Evolutionary conservation across 768 basidiomycete genomes (phyloP).

Genomic region (Suillus bovinus): DNA sequence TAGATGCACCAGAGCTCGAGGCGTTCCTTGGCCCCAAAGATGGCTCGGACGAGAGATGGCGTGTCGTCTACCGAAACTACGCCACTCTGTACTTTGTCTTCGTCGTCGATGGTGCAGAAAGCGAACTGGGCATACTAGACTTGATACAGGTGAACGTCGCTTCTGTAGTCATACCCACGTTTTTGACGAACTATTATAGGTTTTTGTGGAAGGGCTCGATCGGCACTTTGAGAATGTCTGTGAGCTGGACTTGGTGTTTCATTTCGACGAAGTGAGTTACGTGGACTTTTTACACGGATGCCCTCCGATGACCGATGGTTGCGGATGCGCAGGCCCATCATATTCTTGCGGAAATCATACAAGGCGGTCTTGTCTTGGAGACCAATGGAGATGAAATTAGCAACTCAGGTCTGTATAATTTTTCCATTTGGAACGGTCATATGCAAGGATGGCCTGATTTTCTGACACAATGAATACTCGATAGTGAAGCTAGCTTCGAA

Average conservation of each 20-base stretch:
- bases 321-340: slow-evolving; percentile 75
- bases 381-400: slow-evolving; percentile 90
- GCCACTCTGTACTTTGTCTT: slow-evolving; percentile 97
- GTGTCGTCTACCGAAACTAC: slow-evolving; percentile 93
- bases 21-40: slow-evolving; percentile 59
- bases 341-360: slow-evolving; percentile 93
- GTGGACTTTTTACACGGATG: background rate
- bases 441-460: background rate
- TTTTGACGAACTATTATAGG: slow-evolving; percentile 40
- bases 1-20: slow-evolving; percentile 89
- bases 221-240: slow-evolving; percentile 97
- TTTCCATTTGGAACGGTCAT: slow-evolving; percentile 4
- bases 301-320: slow-evolving; percentile 3
- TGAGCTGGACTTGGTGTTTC: slow-evolving; percentile 96
- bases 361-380: slow-evolving; percentile 94
- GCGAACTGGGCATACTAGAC: slow-evolving; percentile 94
- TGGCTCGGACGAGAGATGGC: slow-evolving; percentile 62
- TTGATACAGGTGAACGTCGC: slow-evolving; percentile 71
- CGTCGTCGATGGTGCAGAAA: slow-evolving; percentile 94
- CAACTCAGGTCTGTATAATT: slow-evolving; percentile 51
- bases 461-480: slow-evolving; percentile 16
- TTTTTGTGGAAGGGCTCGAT: slow-evolving; percentile 96
- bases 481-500: slow-evolving; percentile 71
- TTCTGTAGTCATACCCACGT: background rate
- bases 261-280: slow-evolving; percentile 87